phyloP scores from a whole-genome alignment of 495 filamentous ascomycete genomes.

The Aspergillus bridgeri region DNA sequence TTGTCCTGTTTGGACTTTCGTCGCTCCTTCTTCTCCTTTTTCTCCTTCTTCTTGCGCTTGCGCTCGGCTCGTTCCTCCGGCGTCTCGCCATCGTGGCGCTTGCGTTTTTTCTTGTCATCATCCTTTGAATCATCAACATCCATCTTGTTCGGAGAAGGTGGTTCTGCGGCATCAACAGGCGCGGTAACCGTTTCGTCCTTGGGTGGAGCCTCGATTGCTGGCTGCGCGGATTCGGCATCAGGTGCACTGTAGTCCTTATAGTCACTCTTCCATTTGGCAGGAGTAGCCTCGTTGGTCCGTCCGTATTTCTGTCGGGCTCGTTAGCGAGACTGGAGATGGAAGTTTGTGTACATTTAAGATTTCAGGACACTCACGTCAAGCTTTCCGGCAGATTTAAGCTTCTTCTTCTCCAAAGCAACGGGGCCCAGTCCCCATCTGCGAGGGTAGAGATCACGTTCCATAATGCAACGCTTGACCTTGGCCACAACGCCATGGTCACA shows the following conservation, averaged over 20 bases:
- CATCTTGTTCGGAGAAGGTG: slow-evolving; percentile 30
- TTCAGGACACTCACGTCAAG: slow-evolving; percentile 63
- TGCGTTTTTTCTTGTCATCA: slow-evolving; percentile 67
- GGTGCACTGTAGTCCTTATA: slow-evolving; percentile 83
- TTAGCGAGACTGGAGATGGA: slow-evolving; percentile 5
- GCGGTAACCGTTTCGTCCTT: slow-evolving; percentile 34
- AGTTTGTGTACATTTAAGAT: neutral
- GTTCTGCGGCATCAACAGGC: slow-evolving; percentile 28
- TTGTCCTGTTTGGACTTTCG: slow-evolving; percentile 57
- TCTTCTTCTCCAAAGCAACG: slow-evolving; percentile 92
- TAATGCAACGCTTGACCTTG: slow-evolving; percentile 97
- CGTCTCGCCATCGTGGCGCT: slow-evolving; percentile 78
- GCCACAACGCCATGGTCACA: slow-evolving; percentile 96
- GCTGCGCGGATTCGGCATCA: slow-evolving; percentile 38
- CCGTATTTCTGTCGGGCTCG: slow-evolving; percentile 69
- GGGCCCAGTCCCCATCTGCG: slow-evolving; percentile 92
- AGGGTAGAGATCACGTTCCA: slow-evolving; percentile 97
- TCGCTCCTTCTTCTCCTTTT: slow-evolving; percentile 70
- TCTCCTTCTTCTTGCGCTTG: slow-evolving; percentile 72
- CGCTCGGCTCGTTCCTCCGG: slow-evolving; percentile 70
- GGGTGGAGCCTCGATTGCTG: slow-evolving; percentile 39
- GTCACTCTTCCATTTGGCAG: slow-evolving; percentile 80
- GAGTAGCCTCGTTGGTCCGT: slow-evolving; percentile 84
- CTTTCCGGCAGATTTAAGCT: slow-evolving; percentile 96
- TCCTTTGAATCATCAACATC: slow-evolving; percentile 43